These are phyloP conservation scores for Yarrowia sp. DNA, from an alignment of 805 yeast genomes.

Conservation along the genomic window DNA sequence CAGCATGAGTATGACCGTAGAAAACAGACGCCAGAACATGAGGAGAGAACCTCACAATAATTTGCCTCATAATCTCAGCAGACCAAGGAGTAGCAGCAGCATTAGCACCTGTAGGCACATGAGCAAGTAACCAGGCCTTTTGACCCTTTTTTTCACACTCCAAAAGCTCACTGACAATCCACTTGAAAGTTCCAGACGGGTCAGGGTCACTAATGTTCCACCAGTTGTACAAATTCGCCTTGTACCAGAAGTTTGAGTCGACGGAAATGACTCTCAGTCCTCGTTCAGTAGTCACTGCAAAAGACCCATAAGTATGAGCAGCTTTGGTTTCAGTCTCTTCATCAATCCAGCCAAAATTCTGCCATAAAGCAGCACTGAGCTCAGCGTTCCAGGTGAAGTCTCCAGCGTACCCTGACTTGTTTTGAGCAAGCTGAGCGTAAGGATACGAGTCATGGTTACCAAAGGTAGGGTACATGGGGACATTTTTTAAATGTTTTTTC, in stretches of 20 bases:
- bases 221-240: constrained; percentile 57
- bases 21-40: constrained; percentile 65
- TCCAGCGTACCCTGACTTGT: constrained; percentile 45
- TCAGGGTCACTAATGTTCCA: constrained; percentile 52
- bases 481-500: constrained; percentile 48
- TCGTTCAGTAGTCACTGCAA: constrained; percentile 51
- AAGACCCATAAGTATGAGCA: constrained; percentile 55
- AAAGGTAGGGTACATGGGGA: constrained; percentile 60
- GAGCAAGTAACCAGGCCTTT: constrained; percentile 69
- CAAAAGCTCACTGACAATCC: constrained; percentile 57
- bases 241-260: constrained; percentile 67
- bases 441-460: constrained; percentile 77
- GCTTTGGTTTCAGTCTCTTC: constrained; percentile 30
- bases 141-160: constrained; percentile 57
- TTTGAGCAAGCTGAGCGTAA: constrained; percentile 63
- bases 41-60: constrained; percentile 66
- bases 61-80: constrained; percentile 52
- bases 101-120: constrained; percentile 56
- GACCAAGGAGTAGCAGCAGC: constrained; percentile 52
- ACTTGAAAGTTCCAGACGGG: constrained; percentile 60
- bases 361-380: constrained; percentile 50
- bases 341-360: constrained; percentile 47
- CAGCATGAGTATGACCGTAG: constrained; percentile 70
- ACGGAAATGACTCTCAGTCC: constrained; percentile 61
- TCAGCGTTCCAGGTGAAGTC: constrained; percentile 49